Percentiles rank a stretch among this genome's conserved stretches.
These are phyloP conservation scores for Paramecium caudatum DNA, from an alignment of 73 alveolate genomes.

Conservation along the genomic window DNA sequence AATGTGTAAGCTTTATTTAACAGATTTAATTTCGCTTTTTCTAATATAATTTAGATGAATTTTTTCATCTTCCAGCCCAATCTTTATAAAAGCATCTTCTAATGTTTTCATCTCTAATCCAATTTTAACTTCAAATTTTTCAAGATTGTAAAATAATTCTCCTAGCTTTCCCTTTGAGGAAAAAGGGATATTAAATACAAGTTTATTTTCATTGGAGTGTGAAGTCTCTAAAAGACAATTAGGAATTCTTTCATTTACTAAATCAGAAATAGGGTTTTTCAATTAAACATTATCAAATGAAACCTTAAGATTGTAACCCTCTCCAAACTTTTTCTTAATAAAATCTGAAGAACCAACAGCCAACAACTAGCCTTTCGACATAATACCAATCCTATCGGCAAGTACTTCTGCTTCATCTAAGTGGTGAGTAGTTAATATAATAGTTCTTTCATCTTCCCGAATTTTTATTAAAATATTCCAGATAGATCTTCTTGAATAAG, in stretches of 20 bases:
- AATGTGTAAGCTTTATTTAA: conserved; percentile 3
- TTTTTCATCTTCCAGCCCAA: conserved; percentile 79
- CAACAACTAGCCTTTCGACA: conserved; percentile 90
- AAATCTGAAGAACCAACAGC: conserved; percentile 88
- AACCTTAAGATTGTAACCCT: conserved; percentile 88
- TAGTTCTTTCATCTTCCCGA: conserved; percentile 80
- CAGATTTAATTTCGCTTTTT: conserved; percentile 25
- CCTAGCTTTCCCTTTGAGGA: conserved; percentile 66
- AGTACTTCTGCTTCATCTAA: conserved; percentile 96
- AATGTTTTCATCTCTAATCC: conserved; percentile 92
- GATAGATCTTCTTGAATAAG: conserved; percentile 79
- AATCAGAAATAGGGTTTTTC: conserved; percentile 11
- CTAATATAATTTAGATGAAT: conserved; percentile 6
- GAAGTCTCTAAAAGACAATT: conserved; percentile 69
- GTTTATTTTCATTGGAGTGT: conserved; percentile 78
- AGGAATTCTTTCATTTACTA: conserved; percentile 1
- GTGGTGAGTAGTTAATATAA: conserved; percentile 90
- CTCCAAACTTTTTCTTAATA: conserved; percentile 87
- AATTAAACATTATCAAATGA: conserved; percentile 33
- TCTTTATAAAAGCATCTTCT: conserved; percentile 97
- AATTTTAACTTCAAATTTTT: conserved; percentile 71
- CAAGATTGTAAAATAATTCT: conserved; percentile 76
- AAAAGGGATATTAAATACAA: conserved; percentile 77
- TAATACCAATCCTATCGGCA: conserved; percentile 94
- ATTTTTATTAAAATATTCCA: conserved; percentile 80